phyloP scores from a whole-genome alignment of 179 eudicot genomes.

The Dionaea muscipula region DNA sequence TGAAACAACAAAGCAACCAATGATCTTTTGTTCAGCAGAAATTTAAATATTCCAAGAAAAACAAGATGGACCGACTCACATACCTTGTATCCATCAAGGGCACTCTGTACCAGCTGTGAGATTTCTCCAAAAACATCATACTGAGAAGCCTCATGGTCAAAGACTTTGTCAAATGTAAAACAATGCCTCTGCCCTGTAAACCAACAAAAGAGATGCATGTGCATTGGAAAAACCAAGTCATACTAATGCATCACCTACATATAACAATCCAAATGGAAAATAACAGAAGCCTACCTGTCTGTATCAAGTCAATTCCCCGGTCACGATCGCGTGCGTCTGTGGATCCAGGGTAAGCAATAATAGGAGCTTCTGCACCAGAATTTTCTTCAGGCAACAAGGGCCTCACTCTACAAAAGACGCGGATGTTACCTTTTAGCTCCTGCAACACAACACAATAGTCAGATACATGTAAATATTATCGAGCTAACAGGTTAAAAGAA shows the following conservation, averaged over 20 bases:
- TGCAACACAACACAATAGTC: conserved; percentile 15
- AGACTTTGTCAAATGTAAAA: conserved; percentile 67
- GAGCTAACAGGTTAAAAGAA: neutral
- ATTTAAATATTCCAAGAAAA: no score
- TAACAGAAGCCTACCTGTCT: conserved; percentile 34
- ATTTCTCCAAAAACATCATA: conserved; percentile 58
- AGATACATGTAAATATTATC: neutral
- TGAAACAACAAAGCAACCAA: no score
- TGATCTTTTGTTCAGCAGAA: no score
- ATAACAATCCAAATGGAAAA: neutral
- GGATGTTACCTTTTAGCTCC: conserved; percentile 76
- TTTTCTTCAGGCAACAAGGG: conserved; percentile 63
- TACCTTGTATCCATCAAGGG: conserved; percentile 83
- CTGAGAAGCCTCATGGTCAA: conserved; percentile 51
- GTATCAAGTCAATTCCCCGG: conserved; percentile 51
- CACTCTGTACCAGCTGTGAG: conserved; percentile 74
- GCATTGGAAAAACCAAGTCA: neutral
- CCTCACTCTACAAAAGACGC: conserved; percentile 77
- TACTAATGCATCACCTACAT: neutral
- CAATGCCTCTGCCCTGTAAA: conserved; percentile 53
- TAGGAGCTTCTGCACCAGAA: conserved; percentile 27
- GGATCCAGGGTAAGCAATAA: conserved; percentile 44
- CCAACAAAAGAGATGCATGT: neutral
- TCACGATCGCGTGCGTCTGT: conserved; percentile 45
- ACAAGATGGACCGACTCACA: neutral